Base-by-base conservation (phyloP, 352 stramenopile species). In the Globisporangium recalcitrans region DNA sequence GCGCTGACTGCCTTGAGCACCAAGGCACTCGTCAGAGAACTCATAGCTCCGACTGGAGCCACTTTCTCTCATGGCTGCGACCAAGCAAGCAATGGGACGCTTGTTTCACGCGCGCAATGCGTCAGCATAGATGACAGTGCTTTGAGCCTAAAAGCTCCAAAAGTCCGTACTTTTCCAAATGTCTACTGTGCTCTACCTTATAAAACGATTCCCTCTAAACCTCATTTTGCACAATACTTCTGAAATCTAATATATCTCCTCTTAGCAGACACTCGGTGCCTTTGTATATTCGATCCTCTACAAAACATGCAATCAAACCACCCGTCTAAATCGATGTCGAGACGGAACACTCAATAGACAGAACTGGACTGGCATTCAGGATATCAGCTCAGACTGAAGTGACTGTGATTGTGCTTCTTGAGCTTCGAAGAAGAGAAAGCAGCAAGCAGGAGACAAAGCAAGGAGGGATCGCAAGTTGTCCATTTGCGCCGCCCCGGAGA, bases 331-430 rank as follows among this genome's bases (percentile, higher is more conserved):
- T n/a, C n/a, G n/a, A n/a, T n/a, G n/a, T n/a, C n/a, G n/a, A n/a
- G n/a, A n/a, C n/a, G n/a, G n/a, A n/a, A 0, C 3, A 54, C 49
- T 38, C 49, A 38, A 40, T 56, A 56, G 0, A 8, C 27, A 6
- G 29, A 31, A 31, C 22, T 29, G 51, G 32, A 46, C 29, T 22
- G 29, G 26, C 21, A 31, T 58, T 46, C 29, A 58, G 52, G 14
- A 64, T 42, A 4, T 22, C 53, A 40, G 29, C 27, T 22, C 53
- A 40, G 29, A 36, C 29, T 19, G 47, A 52, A 52, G 47, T 29
- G 31, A 16, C 11, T 21, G 48, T 53, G 48, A 58, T 58, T 58
- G 52, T 58, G 52, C 52, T 58, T 58, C 52, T 58, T 44, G 52
- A 44, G 29, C 52, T 58, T 58, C 52, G 29, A 42, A 57, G 51